These are phyloP conservation scores for Cardamine occulta DNA, from an alignment of 345 rosid species.

Conservation along the genomic window DNA sequence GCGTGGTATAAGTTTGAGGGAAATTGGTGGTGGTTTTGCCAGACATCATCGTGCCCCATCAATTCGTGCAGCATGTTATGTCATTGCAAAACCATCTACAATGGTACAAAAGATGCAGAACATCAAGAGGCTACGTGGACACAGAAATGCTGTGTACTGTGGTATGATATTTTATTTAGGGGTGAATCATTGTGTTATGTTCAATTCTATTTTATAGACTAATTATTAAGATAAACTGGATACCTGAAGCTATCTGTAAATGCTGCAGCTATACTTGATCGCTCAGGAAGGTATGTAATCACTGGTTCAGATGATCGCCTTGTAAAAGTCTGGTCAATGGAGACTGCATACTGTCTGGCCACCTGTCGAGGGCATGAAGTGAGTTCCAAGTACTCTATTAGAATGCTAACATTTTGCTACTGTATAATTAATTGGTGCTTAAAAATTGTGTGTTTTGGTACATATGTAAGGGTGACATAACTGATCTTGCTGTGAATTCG, in stretches of 20 bases:
- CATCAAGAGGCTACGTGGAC: conserved; percentile 88
- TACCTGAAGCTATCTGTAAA: conserved; percentile 40
- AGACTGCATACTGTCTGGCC: conserved; percentile 97
- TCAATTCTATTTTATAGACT: background rate
- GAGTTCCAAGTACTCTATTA: conserved; percentile 46
- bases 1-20: conserved; percentile 85
- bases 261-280: conserved; percentile 91
- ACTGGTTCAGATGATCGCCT: conserved; percentile 99
- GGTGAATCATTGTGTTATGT: conserved; percentile 3
- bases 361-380: conserved; percentile 99
- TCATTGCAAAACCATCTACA: conserved; percentile 89
- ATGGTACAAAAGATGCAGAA: conserved; percentile 99
- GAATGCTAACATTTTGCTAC: conserved; percentile 21
- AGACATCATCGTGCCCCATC: conserved; percentile 98
- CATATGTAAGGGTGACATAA: conserved; percentile 89
- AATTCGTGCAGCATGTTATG: conserved; percentile 89
- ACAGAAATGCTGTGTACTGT: conserved; percentile 97
- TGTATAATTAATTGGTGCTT: conserved; percentile 14
- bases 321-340: conserved; percentile 99
- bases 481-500: conserved; percentile 98
- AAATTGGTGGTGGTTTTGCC: conserved; percentile 97
- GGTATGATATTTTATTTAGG: conserved; percentile 56
- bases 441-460: conserved; percentile 28
- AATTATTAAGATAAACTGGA: conserved; percentile 25
- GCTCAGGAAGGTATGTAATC: conserved; percentile 91